Conservation (phyloP, 2,329 filamentous ascomycete genomes). For the Apiospora saccharicola region DNA sequence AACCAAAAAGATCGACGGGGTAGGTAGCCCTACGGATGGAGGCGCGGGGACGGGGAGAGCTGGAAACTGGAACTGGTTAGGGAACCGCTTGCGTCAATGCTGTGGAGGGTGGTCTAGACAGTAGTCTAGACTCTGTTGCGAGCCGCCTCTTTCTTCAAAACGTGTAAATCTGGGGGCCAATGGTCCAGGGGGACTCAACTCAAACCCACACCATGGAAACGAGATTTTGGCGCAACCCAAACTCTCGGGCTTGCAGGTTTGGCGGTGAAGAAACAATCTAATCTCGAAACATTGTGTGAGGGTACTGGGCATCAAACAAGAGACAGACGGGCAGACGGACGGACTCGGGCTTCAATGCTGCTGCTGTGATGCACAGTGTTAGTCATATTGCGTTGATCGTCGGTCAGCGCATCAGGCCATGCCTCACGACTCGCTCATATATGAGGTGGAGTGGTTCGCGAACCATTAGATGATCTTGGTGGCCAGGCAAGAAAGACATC, state of each 20-base stretch:
- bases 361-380: constrained; percentile 8
- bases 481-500: neutral
- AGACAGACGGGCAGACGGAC: neutral
- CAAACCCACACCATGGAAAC: neutral
- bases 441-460: constrained; percentile 1
- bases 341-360: constrained; percentile 2
- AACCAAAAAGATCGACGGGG: neutral
- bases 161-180: constrained; percentile 2
- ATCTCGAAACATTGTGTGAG: constrained; percentile 20
- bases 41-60: neutral
- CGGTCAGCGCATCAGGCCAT: constrained; percentile 6
- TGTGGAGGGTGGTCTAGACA: constrained; percentile 17
- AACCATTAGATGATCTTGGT: neutral
- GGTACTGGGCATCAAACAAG: constrained; percentile 10
- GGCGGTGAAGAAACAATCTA: constrained; percentile 18
- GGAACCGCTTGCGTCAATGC: constrained; percentile 1
- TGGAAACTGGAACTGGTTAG: neutral
- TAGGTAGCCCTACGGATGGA: constrained; percentile 5
- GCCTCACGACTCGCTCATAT: neutral
- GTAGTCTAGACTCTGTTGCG: constrained; percentile 15
- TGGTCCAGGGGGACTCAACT: neutral
- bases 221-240: neutral
- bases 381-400: neutral
- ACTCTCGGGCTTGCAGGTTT: neutral
- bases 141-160: neutral